Evolutionary conservation across 192 early-diverging fungal species (phyloP).

Genomic region (Backusella psychrophila): DNA sequence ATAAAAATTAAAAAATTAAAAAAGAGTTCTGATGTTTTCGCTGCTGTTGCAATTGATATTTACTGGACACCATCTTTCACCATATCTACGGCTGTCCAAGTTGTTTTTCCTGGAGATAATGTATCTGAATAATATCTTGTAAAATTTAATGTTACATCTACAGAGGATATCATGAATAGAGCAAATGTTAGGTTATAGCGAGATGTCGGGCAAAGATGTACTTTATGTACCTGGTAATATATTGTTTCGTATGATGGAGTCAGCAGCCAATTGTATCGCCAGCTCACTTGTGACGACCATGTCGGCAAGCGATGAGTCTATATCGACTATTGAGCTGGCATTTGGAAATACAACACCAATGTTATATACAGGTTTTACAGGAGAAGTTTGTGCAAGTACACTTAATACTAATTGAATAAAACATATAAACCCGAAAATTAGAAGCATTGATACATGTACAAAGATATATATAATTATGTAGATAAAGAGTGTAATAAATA

Average conservation of each 20-base stretch:
- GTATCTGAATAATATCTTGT: conserved; percentile 16
- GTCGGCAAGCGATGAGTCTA: conserved; percentile 10
- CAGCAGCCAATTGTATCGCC: conserved; percentile 6
- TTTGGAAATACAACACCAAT: conserved; percentile 20
- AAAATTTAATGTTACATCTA: conserved; percentile 22
- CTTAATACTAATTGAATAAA: not conserved
- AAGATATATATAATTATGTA: not conserved
- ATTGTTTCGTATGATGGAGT: conserved; percentile 3
- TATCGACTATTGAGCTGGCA: not conserved
- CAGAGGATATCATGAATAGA: not conserved
- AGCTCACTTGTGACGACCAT: conserved; percentile 27
- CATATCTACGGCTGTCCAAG: conserved; percentile 20
- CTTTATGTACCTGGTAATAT: conserved; percentile 13
- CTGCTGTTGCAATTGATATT: not conserved
- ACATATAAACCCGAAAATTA: not conserved
- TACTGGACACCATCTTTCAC: conserved; percentile 23
- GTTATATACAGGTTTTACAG: conserved; percentile 12
- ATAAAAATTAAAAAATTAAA: not conserved
- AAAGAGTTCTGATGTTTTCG: not conserved
- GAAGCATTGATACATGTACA: conserved; percentile 1
- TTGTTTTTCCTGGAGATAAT: conserved; percentile 9
- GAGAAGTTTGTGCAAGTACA: not conserved
- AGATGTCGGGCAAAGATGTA: not conserved
- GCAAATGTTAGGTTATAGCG: not conserved
- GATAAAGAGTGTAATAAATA: not conserved